Evolutionary conservation across 306 rosid species (phyloP).

Genomic region (Cicer yamashitae): DNA sequence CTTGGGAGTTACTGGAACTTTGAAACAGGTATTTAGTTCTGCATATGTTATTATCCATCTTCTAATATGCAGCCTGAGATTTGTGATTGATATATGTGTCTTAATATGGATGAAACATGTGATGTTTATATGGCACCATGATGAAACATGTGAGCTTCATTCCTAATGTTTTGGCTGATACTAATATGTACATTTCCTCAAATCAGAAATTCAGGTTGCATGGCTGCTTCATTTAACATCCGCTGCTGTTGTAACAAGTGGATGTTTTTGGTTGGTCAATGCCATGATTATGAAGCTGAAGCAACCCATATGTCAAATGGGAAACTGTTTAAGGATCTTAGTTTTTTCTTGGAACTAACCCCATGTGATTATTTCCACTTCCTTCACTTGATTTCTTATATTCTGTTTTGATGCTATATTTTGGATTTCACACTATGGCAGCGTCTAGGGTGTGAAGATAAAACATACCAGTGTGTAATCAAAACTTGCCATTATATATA

Average conservation of each 20-base stretch:
- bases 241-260: constrained; percentile 28
- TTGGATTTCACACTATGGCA: constrained; percentile 6
- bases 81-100: constrained; percentile 8
- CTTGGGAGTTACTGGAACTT: constrained; percentile 2
- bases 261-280: constrained; percentile 33
- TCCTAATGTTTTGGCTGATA: constrained; percentile 13
- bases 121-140: constrained; percentile 36
- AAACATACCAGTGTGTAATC: neutral
- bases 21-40: constrained; percentile 39
- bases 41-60: constrained; percentile 21
- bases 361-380: constrained; percentile 34
- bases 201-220: constrained; percentile 19
- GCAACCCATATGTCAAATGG: constrained; percentile 17
- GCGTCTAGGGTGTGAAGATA: neutral
- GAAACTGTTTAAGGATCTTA: constrained; percentile 36
- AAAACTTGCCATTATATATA: too few relatives aligned
- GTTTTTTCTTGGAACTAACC: constrained; percentile 26
- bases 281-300: constrained; percentile 41
- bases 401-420: constrained; percentile 12
- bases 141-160: constrained; percentile 9
- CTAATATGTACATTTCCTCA: neutral
- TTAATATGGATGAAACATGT: constrained; percentile 9
- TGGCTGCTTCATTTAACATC: constrained; percentile 29
- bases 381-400: neutral
- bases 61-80: constrained; percentile 34